Evolutionary conservation across 176 grass and related monocot genomes (phyloP), one percentile per base, ranked within the genome.

Genomic region (bread wheat (Triticum aestivum)): DNA sequence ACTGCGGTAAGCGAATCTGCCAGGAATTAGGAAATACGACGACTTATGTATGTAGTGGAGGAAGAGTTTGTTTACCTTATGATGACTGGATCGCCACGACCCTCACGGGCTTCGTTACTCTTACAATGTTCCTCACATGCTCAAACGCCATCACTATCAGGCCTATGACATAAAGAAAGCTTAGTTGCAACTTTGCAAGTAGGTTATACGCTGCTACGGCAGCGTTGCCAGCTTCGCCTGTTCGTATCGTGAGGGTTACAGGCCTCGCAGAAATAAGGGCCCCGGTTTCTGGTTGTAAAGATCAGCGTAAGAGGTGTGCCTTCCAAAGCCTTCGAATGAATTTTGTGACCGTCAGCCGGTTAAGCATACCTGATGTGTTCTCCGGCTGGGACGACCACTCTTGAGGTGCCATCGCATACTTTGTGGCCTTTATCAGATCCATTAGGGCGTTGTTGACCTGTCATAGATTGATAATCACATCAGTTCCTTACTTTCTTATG

Each of bases 111-210:
- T 94, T 96, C 75, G 90, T 92, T 59, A 95, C 85, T 69, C 33
- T 89, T 58, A 94, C 71, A 71, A 86, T 65, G 79, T 94, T 94
- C 89, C 91, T 91, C 83, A 99, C 81, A 44, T 94, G 90, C 77
- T 99, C 87, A 85, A 91, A 93, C 73, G 89, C 92, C 92, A 94
- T 94, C 5, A 97, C 62, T 85, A 99, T 78, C 61, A 92, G 24
- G 71, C 97, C 97, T 83, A 99, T 87, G 65, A 99, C 70, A 85
- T 91, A 99, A 91, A 97, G 90, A 89, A 94, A 89, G 82, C 90
- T 97, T 33, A 97, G 87, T 90, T 96, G 94, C 84, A 99, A 85
- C 89, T 99, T 99, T 62, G 88, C 92, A 82, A 99, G 87, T 42
- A 96, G 81, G 85, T 91, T 94, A 89, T 92, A 96, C 70, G 89